phyloP scores from a whole-genome alignment of 1,284 basidiomycete genomes.

The Irpex lacteus region DNA sequence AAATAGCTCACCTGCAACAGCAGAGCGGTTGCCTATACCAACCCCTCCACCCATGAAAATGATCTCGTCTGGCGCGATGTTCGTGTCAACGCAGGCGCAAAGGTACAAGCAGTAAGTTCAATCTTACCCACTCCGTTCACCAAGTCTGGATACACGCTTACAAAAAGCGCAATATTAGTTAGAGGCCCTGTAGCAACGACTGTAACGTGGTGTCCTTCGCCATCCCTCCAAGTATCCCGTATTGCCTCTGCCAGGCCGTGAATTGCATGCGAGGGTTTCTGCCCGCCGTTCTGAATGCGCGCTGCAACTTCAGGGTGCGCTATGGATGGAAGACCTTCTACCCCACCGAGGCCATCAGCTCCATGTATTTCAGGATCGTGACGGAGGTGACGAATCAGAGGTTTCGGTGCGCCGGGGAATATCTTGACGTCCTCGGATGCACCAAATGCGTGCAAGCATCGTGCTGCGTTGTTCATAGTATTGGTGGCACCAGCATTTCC shows the following conservation, averaged over 20 bases:
- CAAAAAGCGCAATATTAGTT: constrained; percentile 83
- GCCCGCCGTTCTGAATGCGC: constrained; percentile 30
- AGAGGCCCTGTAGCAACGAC: constrained; percentile 77
- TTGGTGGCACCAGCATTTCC: constrained; percentile 67
- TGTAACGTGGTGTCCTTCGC: constrained; percentile 53
- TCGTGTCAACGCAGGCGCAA: background rate
- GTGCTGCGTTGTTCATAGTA: constrained; percentile 70
- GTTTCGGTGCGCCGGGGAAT: constrained; percentile 65
- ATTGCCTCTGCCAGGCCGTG: constrained; percentile 66
- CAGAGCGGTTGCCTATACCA: constrained; percentile 77
- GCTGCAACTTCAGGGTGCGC: constrained; percentile 46
- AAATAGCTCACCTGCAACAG: constrained; percentile 54
- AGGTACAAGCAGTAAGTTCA: background rate
- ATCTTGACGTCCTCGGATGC: constrained; percentile 56
- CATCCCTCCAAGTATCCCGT: constrained; percentile 50
- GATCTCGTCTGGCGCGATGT: constrained; percentile 50
- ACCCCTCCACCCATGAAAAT: constrained; percentile 90
- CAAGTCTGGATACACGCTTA: constrained; percentile 68
- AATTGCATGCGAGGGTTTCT: constrained; percentile 43
- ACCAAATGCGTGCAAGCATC: constrained; percentile 69
- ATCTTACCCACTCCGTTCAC: constrained; percentile 48
- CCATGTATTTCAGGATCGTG: constrained; percentile 75
- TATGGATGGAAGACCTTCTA: constrained; percentile 62
- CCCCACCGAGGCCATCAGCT: constrained; percentile 74
- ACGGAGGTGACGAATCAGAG: constrained; percentile 44